phyloP scores from a whole-genome alignment of 2,329 filamentous ascomycete genomes.

The Arthrobotrys entomopaga region DNA sequence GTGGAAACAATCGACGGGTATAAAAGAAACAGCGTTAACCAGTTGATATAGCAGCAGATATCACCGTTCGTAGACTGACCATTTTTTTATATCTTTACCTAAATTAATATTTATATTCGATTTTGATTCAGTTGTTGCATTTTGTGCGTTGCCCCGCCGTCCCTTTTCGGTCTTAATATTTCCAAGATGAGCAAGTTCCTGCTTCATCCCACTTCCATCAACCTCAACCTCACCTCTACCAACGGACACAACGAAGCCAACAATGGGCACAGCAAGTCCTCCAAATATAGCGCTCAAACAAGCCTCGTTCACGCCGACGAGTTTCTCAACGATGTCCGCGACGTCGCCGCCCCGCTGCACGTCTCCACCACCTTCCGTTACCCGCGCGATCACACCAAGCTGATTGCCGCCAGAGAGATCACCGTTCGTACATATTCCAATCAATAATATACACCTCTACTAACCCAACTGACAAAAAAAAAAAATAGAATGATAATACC shows the following conservation, averaged over 20 bases:
- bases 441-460: too few species aligned
- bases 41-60: too few species aligned
- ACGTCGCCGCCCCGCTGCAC: slow-evolving; percentile 89
- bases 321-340: slow-evolving; percentile 71
- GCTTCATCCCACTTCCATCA: slow-evolving; percentile 14
- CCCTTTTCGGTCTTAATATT: background rate
- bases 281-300: slow-evolving; percentile 18
- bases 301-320: slow-evolving; percentile 75
- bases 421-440: slow-evolving; percentile 8
- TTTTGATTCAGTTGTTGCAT: slow-evolving; percentile 27
- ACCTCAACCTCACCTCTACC: background rate
- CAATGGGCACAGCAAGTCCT: background rate
- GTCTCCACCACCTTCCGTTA: slow-evolving; percentile 93
- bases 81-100: too few species aligned
- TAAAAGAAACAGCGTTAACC: too few species aligned
- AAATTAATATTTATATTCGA: too few species aligned
- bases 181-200: slow-evolving; percentile 49
- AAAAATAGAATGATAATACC: slow-evolving; percentile 11
- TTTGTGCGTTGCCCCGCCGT: slow-evolving; percentile 39
- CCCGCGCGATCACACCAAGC: slow-evolving; percentile 73
- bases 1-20: too few species aligned
- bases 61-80: too few species aligned
- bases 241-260: too few species aligned
- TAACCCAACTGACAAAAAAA: background rate
- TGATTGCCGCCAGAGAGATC: slow-evolving; percentile 65